A percentile compares a stretch with the other conserved stretches of the same genome.
Evolutionary conservation across 2,329 filamentous ascomycete genomes (phyloP).

Genomic region (Zalaria obscura): DNA sequence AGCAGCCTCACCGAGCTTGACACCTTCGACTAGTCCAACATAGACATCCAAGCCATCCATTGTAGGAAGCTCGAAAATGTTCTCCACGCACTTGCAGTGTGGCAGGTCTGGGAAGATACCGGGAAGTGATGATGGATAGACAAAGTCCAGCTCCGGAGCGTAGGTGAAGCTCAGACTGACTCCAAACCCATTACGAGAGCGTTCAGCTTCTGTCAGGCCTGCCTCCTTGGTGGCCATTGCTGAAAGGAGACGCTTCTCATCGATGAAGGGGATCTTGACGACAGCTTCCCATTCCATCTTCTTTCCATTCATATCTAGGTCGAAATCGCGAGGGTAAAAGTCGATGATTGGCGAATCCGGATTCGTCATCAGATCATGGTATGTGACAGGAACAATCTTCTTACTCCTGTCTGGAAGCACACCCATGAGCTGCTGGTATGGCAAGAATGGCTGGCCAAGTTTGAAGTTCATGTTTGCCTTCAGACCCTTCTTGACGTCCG

Average conservation of each 20-base stretch:
- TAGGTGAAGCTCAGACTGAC: slow-evolving; percentile 90
- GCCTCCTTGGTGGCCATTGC: slow-evolving; percentile 81
- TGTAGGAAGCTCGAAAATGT: slow-evolving; percentile 86
- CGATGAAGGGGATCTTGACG: slow-evolving; percentile 97
- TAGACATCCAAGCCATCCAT: slow-evolving; percentile 81
- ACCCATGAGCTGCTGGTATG: slow-evolving; percentile 95
- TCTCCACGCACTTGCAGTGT: slow-evolving; percentile 83
- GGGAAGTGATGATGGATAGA: slow-evolving; percentile 74
- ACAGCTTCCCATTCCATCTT: slow-evolving; percentile 99
- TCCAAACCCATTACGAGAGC: slow-evolving; percentile 75
- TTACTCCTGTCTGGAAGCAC: slow-evolving; percentile 96
- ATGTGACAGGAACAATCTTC: slow-evolving; percentile 77
- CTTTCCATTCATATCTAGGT: slow-evolving; percentile 98
- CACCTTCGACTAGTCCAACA: slow-evolving; percentile 70
- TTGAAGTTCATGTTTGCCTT: slow-evolving; percentile 81
- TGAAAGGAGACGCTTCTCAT: slow-evolving; percentile 68
- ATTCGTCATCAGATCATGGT: slow-evolving; percentile 87
- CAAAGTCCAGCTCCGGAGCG: slow-evolving; percentile 59
- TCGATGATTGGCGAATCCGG: slow-evolving; percentile 86
- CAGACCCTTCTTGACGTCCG: slow-evolving; percentile 80
- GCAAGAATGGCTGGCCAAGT: slow-evolving; percentile 86
- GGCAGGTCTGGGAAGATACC: slow-evolving; percentile 83
- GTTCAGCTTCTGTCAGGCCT: slow-evolving; percentile 63
- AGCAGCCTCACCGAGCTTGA: slow-evolving; percentile 67
- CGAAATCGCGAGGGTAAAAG: slow-evolving; percentile 94